Conservation (phyloP, 768 basidiomycete genomes). For the Mycena albidolilacea region DNA sequence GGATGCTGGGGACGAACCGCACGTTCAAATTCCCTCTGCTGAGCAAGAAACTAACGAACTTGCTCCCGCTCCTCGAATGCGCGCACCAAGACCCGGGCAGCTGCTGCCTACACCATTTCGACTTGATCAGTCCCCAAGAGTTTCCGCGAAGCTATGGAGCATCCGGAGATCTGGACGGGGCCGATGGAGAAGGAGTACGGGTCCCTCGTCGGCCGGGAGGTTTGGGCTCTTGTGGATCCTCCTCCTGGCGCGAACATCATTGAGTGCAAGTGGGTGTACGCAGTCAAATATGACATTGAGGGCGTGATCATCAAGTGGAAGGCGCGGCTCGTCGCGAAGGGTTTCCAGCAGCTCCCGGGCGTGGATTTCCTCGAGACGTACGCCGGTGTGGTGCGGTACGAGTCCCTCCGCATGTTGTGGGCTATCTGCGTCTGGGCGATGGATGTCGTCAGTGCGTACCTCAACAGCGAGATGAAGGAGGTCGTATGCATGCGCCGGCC, state of each 20-base stretch:
- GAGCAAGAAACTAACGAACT: not conserved
- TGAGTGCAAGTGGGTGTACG: no score
- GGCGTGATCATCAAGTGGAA: no score
- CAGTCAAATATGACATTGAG: no score
- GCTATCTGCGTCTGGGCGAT: conserved; percentile 49
- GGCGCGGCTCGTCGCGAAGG: not conserved
- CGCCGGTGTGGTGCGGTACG: conserved; percentile 19
- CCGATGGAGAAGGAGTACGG: conserved; percentile 41
- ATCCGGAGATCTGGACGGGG: conserved; percentile 34
- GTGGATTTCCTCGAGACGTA: conserved; percentile 26
- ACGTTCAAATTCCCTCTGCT: conserved; percentile 8
- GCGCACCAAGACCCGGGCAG: not conserved
- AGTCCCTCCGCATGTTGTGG: conserved; percentile 34
- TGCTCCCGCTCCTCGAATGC: not conserved
- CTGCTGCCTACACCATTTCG: conserved; percentile 6
- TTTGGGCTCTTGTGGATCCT: conserved; percentile 42
- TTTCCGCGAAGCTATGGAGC: conserved; percentile 39
- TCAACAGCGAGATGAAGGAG: no score
- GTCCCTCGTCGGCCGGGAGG: conserved; percentile 36
- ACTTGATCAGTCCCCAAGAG: not conserved
- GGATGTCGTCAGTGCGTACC: conserved; percentile 44
- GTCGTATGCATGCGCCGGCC: no score
- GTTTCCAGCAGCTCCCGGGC: conserved; percentile 15
- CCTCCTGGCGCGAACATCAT: conserved; percentile 12
- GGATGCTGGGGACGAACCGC: conserved; percentile 2